Evolutionary conservation across 1,284 basidiomycete species (phyloP).

Genomic region (Moesziomyces antarcticus): DNA sequence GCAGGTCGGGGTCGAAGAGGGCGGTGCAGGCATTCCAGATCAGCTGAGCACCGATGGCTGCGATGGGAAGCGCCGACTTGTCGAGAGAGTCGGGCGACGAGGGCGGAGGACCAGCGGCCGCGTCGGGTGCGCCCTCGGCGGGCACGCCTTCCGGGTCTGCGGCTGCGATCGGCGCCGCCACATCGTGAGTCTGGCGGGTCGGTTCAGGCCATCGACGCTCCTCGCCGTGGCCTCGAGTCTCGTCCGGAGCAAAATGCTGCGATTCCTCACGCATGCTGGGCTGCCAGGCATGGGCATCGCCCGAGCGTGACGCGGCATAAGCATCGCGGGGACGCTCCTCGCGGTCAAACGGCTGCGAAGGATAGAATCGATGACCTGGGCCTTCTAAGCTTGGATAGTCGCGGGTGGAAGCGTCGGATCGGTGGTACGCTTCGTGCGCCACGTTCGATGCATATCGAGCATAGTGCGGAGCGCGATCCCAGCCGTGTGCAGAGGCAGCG

Average conservation of each 20-base stretch:
- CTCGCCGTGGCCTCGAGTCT: slow-evolving; percentile 3
- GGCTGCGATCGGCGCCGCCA: background rate
- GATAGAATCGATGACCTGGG: slow-evolving; percentile 5
- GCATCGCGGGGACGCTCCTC: slow-evolving; percentile 6
- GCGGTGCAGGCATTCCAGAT: slow-evolving; percentile 60
- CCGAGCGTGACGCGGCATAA: slow-evolving; percentile 2
- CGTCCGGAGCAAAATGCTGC: background rate
- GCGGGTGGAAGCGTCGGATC: slow-evolving; percentile 8
- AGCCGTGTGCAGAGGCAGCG: slow-evolving; percentile 11
- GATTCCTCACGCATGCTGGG: slow-evolving; percentile 3
- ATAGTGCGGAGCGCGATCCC: slow-evolving; percentile 13
- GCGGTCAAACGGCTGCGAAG: too few relatives aligned
- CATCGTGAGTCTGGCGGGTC: slow-evolving; percentile 2
- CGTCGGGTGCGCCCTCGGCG: slow-evolving; percentile 10
- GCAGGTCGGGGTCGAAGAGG: slow-evolving; percentile 45
- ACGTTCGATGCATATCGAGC: slow-evolving; percentile 15
- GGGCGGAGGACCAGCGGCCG: slow-evolving; percentile 44
- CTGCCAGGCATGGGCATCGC: slow-evolving; percentile 12
- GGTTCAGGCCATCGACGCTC: slow-evolving; percentile 17
- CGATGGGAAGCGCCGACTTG: slow-evolving; percentile 58
- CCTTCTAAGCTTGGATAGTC: slow-evolving; percentile 6
- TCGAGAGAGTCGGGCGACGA: slow-evolving; percentile 59
- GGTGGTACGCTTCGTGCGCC: slow-evolving; percentile 11
- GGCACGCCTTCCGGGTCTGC: slow-evolving; percentile 1
- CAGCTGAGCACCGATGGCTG: slow-evolving; percentile 62